Base-by-base conservation (phyloP, 768 basidiomycete species). In the Lactarius akahatsu region DNA sequence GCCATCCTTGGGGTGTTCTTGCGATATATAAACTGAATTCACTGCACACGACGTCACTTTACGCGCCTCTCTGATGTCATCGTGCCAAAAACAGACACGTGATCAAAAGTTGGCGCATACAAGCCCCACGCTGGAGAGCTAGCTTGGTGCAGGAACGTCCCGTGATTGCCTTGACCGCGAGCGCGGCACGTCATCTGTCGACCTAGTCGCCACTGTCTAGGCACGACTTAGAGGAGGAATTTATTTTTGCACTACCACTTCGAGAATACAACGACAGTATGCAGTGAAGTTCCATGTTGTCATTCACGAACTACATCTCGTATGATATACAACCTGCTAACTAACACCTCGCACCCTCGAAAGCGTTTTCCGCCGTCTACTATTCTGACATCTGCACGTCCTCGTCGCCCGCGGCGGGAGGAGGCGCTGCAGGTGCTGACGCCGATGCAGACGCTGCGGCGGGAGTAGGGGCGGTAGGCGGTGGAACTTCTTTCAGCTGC, bases 361-460 rank as follows among this genome's bases (percentile, higher is more conserved):
- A 38, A 15, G 15, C 10, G 15, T 40, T 40, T 40, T 40, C 38
- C 15, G 15, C 38, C 38, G 15, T 40, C 45, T 69, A 68, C 80
- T 80, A 89, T 74, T 85, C 90, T 66, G 85, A 80, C 93, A 96
- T 96, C 72, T 92, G 89, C 65, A 94, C 91, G 79, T 94, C 93
- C 69, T 90, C 87, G 71, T 90, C 91, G 18, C 78, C 79, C 16
- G 77, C 70, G 0, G 78, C 72, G 40, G 78, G 75, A 11, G 36
- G 36, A 20, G 77, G 76, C 9, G 18, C 41, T 9, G 38, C 38
- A 40, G 38, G 38, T 40, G 38, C 15, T 16, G 38, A 15, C 4
- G 38, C 10, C 13, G 38, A 38, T 4, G 38, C 38, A 10, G 41
- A 43, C 18, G 41, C 18, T 43, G 41, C 41, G 41, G 78, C 73